phyloP scores from a whole-genome alignment of 2,329 filamentous ascomycete species.

The Esteya vermicola region DNA sequence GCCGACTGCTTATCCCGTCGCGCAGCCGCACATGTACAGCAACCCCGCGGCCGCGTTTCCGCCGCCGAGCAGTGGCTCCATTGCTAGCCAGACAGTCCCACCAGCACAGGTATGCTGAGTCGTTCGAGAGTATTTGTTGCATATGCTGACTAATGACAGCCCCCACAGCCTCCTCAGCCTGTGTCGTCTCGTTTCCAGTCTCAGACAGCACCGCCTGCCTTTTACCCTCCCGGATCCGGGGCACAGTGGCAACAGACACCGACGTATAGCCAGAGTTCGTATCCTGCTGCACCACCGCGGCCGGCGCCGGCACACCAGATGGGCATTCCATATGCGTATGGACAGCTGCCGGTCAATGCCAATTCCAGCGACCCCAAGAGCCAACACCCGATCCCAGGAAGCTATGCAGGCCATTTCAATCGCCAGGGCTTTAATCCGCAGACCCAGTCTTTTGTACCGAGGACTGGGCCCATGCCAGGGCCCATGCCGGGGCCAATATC shows the following conservation, averaged over 20 bases:
- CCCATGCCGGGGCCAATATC: no score
- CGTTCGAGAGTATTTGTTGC: no score
- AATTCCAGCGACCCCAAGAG: conserved; percentile 59
- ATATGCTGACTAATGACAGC: no score
- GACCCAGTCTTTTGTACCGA: conserved; percentile 80
- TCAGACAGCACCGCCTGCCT: conserved; percentile 1
- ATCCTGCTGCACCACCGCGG: conserved; percentile 13
- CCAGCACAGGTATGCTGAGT: no score
- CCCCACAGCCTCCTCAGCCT: conserved; percentile 14
- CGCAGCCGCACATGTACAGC: no score
- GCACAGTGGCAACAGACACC: conserved; percentile 19
- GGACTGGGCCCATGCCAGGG: conserved; percentile 29
- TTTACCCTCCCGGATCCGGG: no score
- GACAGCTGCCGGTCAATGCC: conserved; percentile 58
- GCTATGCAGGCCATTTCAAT: conserved; percentile 43
- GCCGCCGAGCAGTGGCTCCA: no score
- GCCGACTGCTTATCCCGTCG: no score
- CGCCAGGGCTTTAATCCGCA: conserved; percentile 86
- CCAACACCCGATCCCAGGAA: conserved; percentile 74
- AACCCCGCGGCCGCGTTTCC: no score
- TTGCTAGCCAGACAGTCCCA: no score
- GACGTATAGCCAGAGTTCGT: conserved; percentile 15
- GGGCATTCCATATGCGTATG: conserved; percentile 56
- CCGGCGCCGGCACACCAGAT: conserved; percentile 8
- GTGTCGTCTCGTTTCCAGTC: conserved; percentile 5